Base-by-base conservation (phyloP, 371 early-diverging fungal species). In the Blastocladiella emersonii region DNA sequence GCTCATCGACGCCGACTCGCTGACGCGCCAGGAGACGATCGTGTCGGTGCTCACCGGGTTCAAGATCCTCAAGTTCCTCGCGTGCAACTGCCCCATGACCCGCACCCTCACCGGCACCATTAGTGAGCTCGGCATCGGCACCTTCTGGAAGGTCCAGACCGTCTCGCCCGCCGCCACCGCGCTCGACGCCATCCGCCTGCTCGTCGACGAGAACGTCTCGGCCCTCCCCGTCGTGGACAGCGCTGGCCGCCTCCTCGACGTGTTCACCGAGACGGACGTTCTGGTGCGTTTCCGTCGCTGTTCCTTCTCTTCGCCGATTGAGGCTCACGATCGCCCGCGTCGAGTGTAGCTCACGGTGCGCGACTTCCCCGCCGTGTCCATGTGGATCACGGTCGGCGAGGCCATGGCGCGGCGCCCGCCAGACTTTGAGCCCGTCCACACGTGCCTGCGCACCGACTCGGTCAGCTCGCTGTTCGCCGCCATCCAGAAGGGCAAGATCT, bases 211-310 rank as follows among this genome's bases (percentile, higher is more conserved):
- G 57, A 79, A 80, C 70, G 87, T 96, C 34, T 93, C 95, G 4
- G 88, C 93, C 2, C 86, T 96, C 2, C 95, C 95, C 1, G 88
- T 96, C 64, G 82, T 95, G 2, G 95, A 94, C 76, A 84, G 88
- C 56, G 27, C 51, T 81, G 82, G 80, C 34, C 79, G 81, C 0
- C 88, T 96, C 15, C 65, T 95, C 41, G 93, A 97, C 69, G 94
- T 94, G 48, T 95, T 91, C 72, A 94, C 92, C 70, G 88, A 91
- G 37, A 88, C 90, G 25, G 97, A 97, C 76, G 89, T 94, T 35
- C 85, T 94, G 83, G 88, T 92, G 81, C 65, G 77, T 37, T n/a
- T 63, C 15, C 30, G 6, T 30, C 53, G 37, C 37, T 37, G 37
- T 37, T 3, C 37, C 12, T 37, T 3, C 37, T 3, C 37, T 6